Base-by-base conservation (phyloP, 78 protist genomes). In the Dictyostelium capitatum region DNA sequence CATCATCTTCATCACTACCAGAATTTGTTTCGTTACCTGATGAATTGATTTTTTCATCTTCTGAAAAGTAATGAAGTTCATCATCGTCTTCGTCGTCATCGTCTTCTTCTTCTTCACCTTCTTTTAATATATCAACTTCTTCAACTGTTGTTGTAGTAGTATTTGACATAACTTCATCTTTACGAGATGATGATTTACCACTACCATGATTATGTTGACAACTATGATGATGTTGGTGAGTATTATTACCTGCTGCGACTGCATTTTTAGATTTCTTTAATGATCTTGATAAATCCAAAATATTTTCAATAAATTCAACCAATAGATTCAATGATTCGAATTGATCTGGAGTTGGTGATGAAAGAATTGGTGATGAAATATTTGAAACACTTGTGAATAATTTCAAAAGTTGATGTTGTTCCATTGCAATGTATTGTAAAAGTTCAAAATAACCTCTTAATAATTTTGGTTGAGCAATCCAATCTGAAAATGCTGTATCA, bases 371-470 rank as follows among this genome's bases (percentile, higher is more conserved):
- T 1, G 79, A 28, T 20, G 73, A 53, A 9, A 85, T 20, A n/a
- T 75, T 54, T 1, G 83, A 75, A 6, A 85, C 59, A 19, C 62
- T 50, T 6, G 11, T 79, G 37, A 85, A 85, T 6, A 85, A 30
- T 9, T 15, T 25, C 7, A 85, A 20, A 6, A 85, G 57, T 46
- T 85, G 82, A 47, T 85, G 79, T 72, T 85, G 92, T 20, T 75
- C 80, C 50, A 85, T 50, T 12, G 79, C 92, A 41, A 75, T 48
- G 30, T 28, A 75, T 56, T 74, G 92, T 9, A 85, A 51, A 25
- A 85, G 19, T 15, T 70, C 83, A 75, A 85, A 85, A 50, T 85
- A 85, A 5, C 74, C 92, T 47, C 62, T 85, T 23, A 85, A 37
- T 9, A 85, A 64, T 30, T 72, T 56, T 15, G 92, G 92, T 28